Percentiles rank a stretch among this genome's conserved stretches.
Conservation (phyloP, 2,329 filamentous ascomycete genomes). For the Colletotrichum karsti region DNA sequence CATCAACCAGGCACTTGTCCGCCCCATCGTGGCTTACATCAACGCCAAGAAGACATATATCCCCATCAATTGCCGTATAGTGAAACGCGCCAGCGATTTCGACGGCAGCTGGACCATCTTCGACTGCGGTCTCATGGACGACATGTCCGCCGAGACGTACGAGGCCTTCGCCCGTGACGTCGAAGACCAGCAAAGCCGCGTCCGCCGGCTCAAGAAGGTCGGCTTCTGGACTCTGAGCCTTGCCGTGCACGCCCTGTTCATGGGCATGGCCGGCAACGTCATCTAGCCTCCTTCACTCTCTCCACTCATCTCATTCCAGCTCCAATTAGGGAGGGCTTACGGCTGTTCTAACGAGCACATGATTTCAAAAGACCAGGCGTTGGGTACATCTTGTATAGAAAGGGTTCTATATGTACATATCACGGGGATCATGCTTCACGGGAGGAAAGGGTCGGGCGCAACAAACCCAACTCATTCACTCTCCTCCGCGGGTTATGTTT, state of each 20-base stretch:
- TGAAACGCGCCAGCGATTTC: constrained; percentile 89
- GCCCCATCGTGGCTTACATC: constrained; percentile 97
- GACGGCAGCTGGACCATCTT: constrained; percentile 95
- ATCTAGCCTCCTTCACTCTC: constrained; percentile 46
- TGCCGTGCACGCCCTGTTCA: constrained; percentile 91
- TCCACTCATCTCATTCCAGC: not conserved
- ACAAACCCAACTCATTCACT: too few relatives aligned
- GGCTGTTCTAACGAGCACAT: constrained; percentile 23
- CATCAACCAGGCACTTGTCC: constrained; percentile 92
- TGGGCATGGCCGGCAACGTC: constrained; percentile 90
- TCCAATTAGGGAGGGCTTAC: not conserved
- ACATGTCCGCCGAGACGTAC: constrained; percentile 92
- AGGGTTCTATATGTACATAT: constrained; percentile 10
- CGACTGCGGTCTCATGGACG: constrained; percentile 93
- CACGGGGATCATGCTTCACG: not conserved
- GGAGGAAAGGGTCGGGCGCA: not conserved
- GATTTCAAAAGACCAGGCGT: constrained; percentile 11
- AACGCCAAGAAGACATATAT: constrained; percentile 96
- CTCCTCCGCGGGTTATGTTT: too few relatives aligned
- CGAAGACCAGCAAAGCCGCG: constrained; percentile 85
- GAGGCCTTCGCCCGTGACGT: constrained; percentile 93
- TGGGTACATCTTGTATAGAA: constrained; percentile 19
- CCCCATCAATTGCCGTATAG: constrained; percentile 91
- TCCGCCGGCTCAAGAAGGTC: constrained; percentile 91
- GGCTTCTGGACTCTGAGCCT: constrained; percentile 96